Percentiles rank a stretch among this genome's conserved stretches.
Evolutionary conservation across 345 rosid genomes (phyloP).

Genomic region (Diplotaxis tenuifolia): DNA sequence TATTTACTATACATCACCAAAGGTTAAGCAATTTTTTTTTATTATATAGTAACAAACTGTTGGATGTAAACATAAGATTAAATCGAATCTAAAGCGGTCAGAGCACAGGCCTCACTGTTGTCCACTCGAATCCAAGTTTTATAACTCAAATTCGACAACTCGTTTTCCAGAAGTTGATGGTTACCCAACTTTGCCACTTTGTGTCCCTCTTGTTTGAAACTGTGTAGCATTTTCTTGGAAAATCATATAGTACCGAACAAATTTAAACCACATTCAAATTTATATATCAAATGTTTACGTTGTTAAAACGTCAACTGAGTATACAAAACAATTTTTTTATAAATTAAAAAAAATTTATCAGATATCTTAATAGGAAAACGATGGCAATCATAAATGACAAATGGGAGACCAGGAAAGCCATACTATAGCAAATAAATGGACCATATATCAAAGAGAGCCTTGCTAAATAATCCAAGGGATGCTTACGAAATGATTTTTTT

Average conservation of each 20-base stretch:
- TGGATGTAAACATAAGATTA: not conserved
- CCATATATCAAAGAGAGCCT: not conserved
- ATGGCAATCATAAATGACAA: not conserved
- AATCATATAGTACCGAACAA: not conserved
- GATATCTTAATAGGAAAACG: not conserved
- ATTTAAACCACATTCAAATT: too few species aligned
- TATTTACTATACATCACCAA: not conserved
- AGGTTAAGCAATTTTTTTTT: too few species aligned
- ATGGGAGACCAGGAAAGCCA: not conserved
- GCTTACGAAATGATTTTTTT: not conserved
- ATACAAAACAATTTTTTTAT: too few species aligned
- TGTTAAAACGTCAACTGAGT: not conserved
- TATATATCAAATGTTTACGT: too few species aligned
- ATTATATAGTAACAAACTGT: not conserved
- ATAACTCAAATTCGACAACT: conserved; percentile 24
- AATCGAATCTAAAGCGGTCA: not conserved
- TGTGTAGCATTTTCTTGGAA: not conserved
- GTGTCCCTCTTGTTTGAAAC: not conserved
- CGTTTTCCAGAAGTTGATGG: conserved; percentile 28
- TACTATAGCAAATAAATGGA: not conserved
- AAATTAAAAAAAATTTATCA: too few species aligned
- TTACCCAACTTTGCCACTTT: conserved; percentile 10
- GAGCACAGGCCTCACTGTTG: conserved; percentile 3
- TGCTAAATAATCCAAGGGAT: not conserved
- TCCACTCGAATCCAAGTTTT: conserved; percentile 25